A percentile compares a stretch with the other conserved stretches of the same genome.
These are phyloP conservation scores for Trichoderma erinaceum DNA, from an alignment of 495 filamentous ascomycete genomes.

Conservation along the genomic window DNA sequence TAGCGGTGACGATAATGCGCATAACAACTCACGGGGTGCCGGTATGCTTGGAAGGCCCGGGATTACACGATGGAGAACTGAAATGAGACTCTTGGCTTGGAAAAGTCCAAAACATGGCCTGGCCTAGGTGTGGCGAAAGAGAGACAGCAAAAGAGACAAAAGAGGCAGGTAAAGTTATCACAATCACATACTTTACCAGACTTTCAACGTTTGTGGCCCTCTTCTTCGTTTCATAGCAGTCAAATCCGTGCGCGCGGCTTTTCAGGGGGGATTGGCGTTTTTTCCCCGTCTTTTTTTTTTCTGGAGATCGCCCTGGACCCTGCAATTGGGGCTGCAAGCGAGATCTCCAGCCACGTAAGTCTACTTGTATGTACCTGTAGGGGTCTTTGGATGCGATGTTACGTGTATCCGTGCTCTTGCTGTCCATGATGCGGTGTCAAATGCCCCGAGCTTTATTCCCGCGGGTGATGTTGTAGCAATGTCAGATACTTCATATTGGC, in stretches of 20 bases:
- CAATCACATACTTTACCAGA: too few relatives aligned
- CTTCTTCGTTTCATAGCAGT: neutral
- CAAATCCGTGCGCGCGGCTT: neutral
- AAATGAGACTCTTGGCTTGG: too few relatives aligned
- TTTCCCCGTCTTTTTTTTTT: neutral
- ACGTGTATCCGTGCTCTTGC: neutral
- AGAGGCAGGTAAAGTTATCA: too few relatives aligned
- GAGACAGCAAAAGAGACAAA: neutral
- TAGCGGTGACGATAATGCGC: conserved; percentile 4
- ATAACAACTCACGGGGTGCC: neutral
- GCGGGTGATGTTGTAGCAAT: neutral
- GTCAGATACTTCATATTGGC: too few relatives aligned
- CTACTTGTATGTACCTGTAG: neutral
- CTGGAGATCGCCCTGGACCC: neutral
- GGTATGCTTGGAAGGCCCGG: neutral
- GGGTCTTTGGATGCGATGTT: neutral
- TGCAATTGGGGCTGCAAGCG: conserved; percentile 7
- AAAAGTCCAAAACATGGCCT: too few relatives aligned
- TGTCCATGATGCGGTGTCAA: neutral
- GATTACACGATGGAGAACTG: neutral
- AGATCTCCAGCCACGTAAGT: conserved; percentile 7
- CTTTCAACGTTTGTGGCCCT: neutral
- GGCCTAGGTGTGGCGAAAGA: too few relatives aligned
- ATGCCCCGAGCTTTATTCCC: neutral
- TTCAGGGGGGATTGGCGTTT: neutral